Evolutionary conservation across 2,329 filamentous ascomycete genomes (phyloP), one percentile per base, ranked within the genome.

Genomic region (Didymella sp.): DNA sequence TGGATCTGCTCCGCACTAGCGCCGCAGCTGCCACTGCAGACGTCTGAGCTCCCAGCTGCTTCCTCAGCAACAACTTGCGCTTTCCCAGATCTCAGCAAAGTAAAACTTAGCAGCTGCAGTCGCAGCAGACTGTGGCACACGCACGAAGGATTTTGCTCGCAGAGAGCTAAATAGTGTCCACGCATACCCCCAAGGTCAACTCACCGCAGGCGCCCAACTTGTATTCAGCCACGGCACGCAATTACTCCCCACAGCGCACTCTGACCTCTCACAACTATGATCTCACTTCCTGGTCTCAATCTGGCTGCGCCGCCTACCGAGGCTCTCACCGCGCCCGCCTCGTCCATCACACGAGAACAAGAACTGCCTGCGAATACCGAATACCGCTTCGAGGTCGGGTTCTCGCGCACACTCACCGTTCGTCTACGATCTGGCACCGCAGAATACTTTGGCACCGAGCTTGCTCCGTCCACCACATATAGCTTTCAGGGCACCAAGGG

Each of bases 381-480:
- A 73, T 78, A 73, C 61, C 76, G 76, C 61, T 78, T 78, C 66
- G 76, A 78, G 63, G 74, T 76, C 54, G 54, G 67, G 51, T 77
- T 77, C 68, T 56, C 63, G 2, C 68, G 67, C 25, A 66, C 66
- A 17, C 64, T 78, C 30, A 70, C 68, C 12, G 69, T 82, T 64
- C 77, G 92, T 80, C 82, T 98, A 24, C 78, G 91, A 53, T 86
- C 84, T 30, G 95, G 95, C 59, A 92, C 89, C 1, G 95, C 94
- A 45, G 95, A 99, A 77, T 87, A 96, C 71, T 96, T 98, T 73
- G 95, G 95, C 73, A 93, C 94, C 52, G 95, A 99, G 79, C 89
- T 99, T 40, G 92, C 92, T 11, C 84, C 86, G 9, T 89, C 89
- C 54, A 89, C 89, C 48, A 83, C 85, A 9, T 98, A 98, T 79